Evolutionary conservation across 192 early-diverging fungal genomes (phyloP).

Genomic region (Coemansia umbellata): DNA sequence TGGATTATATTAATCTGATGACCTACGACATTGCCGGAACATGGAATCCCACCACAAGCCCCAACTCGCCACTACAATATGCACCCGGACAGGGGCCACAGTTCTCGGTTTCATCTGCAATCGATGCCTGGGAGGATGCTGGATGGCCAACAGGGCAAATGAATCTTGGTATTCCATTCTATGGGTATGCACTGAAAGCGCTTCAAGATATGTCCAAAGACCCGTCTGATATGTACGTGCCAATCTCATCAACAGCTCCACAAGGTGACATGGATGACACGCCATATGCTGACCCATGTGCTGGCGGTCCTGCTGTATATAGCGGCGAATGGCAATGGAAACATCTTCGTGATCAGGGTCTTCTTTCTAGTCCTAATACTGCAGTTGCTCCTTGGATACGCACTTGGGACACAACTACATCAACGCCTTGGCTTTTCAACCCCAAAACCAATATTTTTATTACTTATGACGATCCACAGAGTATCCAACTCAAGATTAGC

Average conservation of each 20-base stretch:
- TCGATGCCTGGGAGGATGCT: slow-evolving; percentile 48
- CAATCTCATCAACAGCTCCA: slow-evolving; percentile 15
- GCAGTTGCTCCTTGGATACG: slow-evolving; percentile 54
- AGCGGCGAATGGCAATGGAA: slow-evolving; percentile 61
- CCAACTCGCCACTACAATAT: slow-evolving; percentile 54
- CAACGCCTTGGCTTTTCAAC: slow-evolving; percentile 71
- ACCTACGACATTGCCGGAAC: slow-evolving; percentile 56
- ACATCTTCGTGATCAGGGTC: slow-evolving; percentile 55
- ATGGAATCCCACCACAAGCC: slow-evolving; percentile 53
- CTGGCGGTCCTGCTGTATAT: slow-evolving; percentile 33
- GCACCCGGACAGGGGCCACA: slow-evolving; percentile 3
- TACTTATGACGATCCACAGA: slow-evolving; percentile 63
- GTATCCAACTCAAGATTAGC: slow-evolving; percentile 55
- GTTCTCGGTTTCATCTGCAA: slow-evolving; percentile 37
- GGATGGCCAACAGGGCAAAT: slow-evolving; percentile 56
- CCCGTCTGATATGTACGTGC: slow-evolving; percentile 13
- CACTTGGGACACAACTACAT: slow-evolving; percentile 53
- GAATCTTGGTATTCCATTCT: slow-evolving; percentile 55
- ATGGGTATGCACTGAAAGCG: slow-evolving; percentile 44
- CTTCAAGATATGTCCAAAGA: slow-evolving; percentile 3
- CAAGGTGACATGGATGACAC: slow-evolving; percentile 54
- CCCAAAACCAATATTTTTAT: slow-evolving; percentile 53
- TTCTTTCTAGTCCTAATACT: slow-evolving; percentile 7
- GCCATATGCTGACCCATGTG: slow-evolving; percentile 50
- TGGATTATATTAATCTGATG: slow-evolving; percentile 66